These are phyloP conservation scores for Quercus bicolor DNA, from an alignment of 306 rosid genomes.

Conservation along the genomic window DNA sequence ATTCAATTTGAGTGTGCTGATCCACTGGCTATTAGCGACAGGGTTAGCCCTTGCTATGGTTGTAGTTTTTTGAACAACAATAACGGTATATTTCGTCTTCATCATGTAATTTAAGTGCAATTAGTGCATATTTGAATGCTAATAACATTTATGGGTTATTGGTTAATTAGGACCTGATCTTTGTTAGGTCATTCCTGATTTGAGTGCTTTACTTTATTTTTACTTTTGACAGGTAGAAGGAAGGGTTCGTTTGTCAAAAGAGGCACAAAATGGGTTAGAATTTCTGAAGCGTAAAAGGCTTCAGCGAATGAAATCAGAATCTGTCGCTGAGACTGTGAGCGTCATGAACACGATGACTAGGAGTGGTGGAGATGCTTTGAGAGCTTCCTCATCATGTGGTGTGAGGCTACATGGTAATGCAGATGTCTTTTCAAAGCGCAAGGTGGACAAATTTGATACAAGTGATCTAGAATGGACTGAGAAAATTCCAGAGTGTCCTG, in stretches of 20 bases:
- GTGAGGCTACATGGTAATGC: constrained; percentile 53
- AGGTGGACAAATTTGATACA: constrained; percentile 84
- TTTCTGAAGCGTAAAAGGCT: constrained; percentile 72
- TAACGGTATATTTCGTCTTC: background rate
- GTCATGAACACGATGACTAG: constrained; percentile 58
- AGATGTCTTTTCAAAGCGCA: constrained; percentile 54
- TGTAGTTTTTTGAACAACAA: background rate
- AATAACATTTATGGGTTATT: background rate
- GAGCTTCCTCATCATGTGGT: constrained; percentile 71
- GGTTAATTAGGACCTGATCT: background rate
- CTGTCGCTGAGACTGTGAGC: constrained; percentile 37
- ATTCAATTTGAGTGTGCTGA: background rate
- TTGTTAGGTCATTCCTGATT: background rate
- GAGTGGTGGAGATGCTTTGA: constrained; percentile 93
- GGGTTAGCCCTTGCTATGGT: background rate
- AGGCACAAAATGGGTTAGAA: constrained; percentile 72
- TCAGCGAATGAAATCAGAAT: constrained; percentile 51
- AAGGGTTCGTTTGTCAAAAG: constrained; percentile 65
- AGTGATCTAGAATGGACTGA: constrained; percentile 84
- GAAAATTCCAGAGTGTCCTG: constrained; percentile 84
- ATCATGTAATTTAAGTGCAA: background rate
- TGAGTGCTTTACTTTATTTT: background rate
- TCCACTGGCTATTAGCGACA: background rate
- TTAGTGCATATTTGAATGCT: background rate
- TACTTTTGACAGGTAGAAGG: constrained; percentile 71